Evolutionary conservation across 78 protist species (phyloP).

Genomic region (Diacronema lutheri): DNA sequence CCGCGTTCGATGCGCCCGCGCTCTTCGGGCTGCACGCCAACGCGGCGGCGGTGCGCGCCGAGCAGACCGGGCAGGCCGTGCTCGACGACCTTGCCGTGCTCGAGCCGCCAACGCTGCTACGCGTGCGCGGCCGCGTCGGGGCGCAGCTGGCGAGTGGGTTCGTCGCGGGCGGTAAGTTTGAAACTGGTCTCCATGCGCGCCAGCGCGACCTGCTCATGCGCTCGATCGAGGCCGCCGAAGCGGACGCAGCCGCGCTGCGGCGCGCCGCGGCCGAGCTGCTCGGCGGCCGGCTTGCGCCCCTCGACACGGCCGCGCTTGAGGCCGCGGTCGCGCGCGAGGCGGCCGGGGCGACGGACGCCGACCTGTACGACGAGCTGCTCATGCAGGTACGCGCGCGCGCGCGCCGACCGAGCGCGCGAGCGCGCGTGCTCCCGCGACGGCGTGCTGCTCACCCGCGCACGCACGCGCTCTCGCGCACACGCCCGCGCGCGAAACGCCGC

Average conservation of each 20-base stretch:
- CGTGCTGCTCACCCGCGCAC: neutral
- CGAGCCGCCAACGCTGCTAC: no score
- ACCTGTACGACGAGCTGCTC: neutral
- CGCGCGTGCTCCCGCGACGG: neutral
- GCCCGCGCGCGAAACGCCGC: neutral
- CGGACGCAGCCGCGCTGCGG: neutral
- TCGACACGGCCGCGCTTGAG: neutral
- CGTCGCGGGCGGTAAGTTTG: no score
- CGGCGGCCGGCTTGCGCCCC: neutral
- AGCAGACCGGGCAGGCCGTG: constrained; percentile 43
- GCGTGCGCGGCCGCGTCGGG: no score
- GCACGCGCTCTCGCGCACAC: neutral
- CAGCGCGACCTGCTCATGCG: neutral
- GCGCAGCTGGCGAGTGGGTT: no score
- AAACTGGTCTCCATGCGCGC: no score
- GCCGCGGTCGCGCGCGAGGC: neutral
- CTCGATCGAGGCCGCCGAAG: neutral
- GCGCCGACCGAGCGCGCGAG: no score
- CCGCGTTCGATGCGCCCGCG: constrained; percentile 74
- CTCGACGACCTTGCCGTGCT: constrained; percentile 59
- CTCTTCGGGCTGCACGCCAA: constrained; percentile 83
- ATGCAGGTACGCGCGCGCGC: no score
- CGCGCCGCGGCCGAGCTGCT: neutral
- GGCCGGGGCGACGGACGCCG: neutral
- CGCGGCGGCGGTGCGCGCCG: constrained; percentile 74